Evolutionary conservation across 2,329 filamentous ascomycete genomes (phyloP).

Genomic region (Hymenoscyphus repandus): DNA sequence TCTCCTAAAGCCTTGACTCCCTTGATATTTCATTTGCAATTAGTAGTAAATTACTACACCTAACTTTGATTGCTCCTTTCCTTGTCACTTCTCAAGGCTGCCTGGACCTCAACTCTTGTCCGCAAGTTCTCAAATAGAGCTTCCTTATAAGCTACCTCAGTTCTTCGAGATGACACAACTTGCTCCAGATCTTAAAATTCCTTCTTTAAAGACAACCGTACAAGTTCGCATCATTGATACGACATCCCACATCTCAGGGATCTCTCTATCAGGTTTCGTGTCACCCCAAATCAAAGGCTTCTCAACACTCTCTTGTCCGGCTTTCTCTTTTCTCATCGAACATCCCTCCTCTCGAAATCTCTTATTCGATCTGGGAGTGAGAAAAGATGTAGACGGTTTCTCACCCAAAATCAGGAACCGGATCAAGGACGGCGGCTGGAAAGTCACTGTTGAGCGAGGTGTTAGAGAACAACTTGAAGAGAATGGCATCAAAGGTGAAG

Average conservation of each 20-base stretch:
- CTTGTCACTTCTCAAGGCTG: not conserved
- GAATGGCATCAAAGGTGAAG: slow-evolving; percentile 30
- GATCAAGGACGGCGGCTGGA: slow-evolving; percentile 31
- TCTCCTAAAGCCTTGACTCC: no score
- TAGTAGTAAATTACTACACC: no score
- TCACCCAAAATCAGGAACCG: slow-evolving; percentile 28
- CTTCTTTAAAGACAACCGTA: slow-evolving; percentile 27
- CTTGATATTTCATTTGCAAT: no score
- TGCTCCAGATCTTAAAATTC: slow-evolving; percentile 27
- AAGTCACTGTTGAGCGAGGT: slow-evolving; percentile 38
- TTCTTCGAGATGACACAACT: slow-evolving; percentile 12
- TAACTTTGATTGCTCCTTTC: no score
- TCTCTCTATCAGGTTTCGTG: slow-evolving; percentile 22
- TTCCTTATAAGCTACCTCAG: not conserved
- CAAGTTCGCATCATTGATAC: slow-evolving; percentile 32
- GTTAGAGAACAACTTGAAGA: slow-evolving; percentile 37
- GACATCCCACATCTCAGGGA: slow-evolving; percentile 22
- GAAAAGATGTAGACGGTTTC: slow-evolving; percentile 40
- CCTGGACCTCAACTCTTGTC: not conserved
- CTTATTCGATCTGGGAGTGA: slow-evolving; percentile 35
- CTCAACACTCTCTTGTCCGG: slow-evolving; percentile 32
- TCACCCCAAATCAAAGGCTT: slow-evolving; percentile 32
- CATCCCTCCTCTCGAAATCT: slow-evolving; percentile 32
- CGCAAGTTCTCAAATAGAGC: not conserved
- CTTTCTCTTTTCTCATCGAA: slow-evolving; percentile 43